Conservation (phyloP, 108 stramenopile genomes). For the Fragilariopsis cylindrus region DNA sequence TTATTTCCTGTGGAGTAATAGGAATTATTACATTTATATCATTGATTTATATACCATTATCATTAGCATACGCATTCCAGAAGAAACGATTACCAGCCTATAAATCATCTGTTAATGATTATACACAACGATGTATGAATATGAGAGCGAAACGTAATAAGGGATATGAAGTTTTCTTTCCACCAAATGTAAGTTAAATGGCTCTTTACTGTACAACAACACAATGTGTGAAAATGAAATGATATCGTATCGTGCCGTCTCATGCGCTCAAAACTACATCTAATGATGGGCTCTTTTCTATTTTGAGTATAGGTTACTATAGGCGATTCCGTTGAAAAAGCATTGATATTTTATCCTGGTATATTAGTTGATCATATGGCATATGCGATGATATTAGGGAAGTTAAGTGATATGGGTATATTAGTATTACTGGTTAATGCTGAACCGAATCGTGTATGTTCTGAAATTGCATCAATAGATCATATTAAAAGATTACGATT, state of each 20-base stretch:
- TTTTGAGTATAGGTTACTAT: constrained; percentile 44
- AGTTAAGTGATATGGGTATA: constrained; percentile 57
- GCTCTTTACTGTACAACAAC: too few species aligned
- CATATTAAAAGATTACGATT: constrained; percentile 35
- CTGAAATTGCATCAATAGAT: constrained; percentile 39
- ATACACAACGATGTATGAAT: constrained; percentile 32
- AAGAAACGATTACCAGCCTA: constrained; percentile 48
- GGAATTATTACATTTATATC: neutral
- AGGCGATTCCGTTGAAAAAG: constrained; percentile 52
- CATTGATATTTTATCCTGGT: constrained; percentile 67
- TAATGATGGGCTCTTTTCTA: constrained; percentile 40
- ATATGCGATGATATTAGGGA: constrained; percentile 54
- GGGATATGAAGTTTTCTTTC: constrained; percentile 54
- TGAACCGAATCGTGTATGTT: constrained; percentile 33
- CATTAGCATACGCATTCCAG: constrained; percentile 3
- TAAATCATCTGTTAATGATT: constrained; percentile 41
- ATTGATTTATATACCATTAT: neutral
- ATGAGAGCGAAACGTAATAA: constrained; percentile 46
- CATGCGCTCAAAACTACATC: constrained; percentile 7
- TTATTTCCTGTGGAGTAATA: neutral
- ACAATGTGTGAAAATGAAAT: neutral
- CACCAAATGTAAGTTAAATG: constrained; percentile 9
- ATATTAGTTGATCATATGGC: constrained; percentile 61
- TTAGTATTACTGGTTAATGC: constrained; percentile 51
- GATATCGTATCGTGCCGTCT: neutral